Evolutionary conservation across 352 stramenopile genomes (phyloP), one percentile per base, ranked within the genome.

Genomic region (Paralagenidium karlingii): DNA sequence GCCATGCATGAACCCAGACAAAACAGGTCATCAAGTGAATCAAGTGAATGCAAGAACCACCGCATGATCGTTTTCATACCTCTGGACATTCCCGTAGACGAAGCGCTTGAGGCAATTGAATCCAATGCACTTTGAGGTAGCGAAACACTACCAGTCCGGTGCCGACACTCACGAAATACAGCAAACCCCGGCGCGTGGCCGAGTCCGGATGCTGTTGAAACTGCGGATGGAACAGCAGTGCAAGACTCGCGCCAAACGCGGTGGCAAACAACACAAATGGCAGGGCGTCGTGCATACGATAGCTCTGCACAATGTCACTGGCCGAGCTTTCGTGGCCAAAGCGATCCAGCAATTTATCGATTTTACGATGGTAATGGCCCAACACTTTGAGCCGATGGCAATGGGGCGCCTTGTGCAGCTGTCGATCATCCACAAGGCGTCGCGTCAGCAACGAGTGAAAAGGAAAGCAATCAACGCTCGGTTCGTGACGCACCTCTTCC

Each of bases 311-410:
- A 47, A 88, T 85, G 38, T 78, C 48, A 1, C 39, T 45, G 3
- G 60, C 52, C 18, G 56, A 49, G 54, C 81, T 60, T 1, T 56
- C 50, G 5, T 45, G 22, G 0, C 70, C 70, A 47, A 88, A 88
- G 3, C 51, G 53, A 6, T 64, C 70, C 5, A 70, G 49, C 18
- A 83, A 82, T 45, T 83, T 76, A 10, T 64, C 59, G 49, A 88
- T 88, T 56, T 83, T 85, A 58, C 70, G 66, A 38, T 85, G 68
- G 47, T 88, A 88, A 43, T 81, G 83, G n/a, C 74, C 74, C 43
- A 85, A 49, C 30, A 88, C 82, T 51, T 82, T 88, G 48, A 88
- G 67, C 36, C 66, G 67, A 56, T 85, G 81, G 32, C 55, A 59
- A 22, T 79, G n/a, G n/a, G n/a, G n/a, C n/a, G n/a, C n/a, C n/a